phyloP scores from a whole-genome alignment of 192 early-diverging fungal species.

The Haplosporangium gracile region DNA sequence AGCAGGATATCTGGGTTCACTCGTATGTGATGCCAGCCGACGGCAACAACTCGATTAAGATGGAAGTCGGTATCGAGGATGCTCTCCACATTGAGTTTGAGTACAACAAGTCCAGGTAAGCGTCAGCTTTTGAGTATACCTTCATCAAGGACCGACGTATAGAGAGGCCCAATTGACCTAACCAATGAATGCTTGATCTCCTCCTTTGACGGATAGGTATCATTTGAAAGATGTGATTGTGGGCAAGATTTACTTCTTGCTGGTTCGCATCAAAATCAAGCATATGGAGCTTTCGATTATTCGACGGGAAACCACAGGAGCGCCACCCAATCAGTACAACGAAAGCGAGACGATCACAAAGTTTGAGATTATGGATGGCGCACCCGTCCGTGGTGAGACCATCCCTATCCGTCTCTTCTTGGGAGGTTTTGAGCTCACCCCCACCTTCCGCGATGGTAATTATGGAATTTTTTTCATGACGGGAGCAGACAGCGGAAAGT shows the following conservation, averaged over 20 bases:
- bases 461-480: neutral
- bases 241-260: slow-evolving; percentile 98
- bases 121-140: no score
- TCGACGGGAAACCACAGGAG: slow-evolving; percentile 95
- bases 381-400: slow-evolving; percentile 95
- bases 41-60: slow-evolving; percentile 96
- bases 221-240: slow-evolving; percentile 99
- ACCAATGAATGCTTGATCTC: neutral
- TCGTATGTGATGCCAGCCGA: slow-evolving; percentile 94
- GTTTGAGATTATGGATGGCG: slow-evolving; percentile 99
- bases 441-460: slow-evolving; percentile 88
- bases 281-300: slow-evolving; percentile 99
- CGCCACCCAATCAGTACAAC: slow-evolving; percentile 97
- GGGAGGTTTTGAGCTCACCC: slow-evolving; percentile 97
- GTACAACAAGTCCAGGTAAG: slow-evolving; percentile 97
- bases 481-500: neutral
- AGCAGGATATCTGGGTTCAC: slow-evolving; percentile 99
- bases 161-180: neutral
- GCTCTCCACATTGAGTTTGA: slow-evolving; percentile 99
- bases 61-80: slow-evolving; percentile 99
- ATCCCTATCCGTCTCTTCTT: slow-evolving; percentile 99
- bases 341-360: slow-evolving; percentile 99
- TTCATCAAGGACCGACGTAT: no score
- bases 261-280: slow-evolving; percentile 99
- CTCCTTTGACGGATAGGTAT: slow-evolving; percentile 71